Evolutionary conservation across 192 early-diverging fungal species (phyloP).

Genomic region (Backusella westeae): DNA sequence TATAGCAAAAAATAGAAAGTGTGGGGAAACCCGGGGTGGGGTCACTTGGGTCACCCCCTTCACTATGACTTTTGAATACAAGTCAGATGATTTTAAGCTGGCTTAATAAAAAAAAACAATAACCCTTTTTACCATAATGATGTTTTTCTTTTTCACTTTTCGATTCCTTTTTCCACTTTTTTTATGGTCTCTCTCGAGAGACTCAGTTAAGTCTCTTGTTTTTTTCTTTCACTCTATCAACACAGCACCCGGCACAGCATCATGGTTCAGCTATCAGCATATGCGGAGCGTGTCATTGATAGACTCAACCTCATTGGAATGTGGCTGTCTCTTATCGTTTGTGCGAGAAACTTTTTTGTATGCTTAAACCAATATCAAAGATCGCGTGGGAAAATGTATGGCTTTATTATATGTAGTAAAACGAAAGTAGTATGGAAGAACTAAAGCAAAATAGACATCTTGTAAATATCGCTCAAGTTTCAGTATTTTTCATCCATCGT

Average conservation of each 20-base stretch:
- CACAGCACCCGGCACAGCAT: neutral
- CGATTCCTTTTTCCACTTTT: neutral
- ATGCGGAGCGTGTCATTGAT: constrained; percentile 29
- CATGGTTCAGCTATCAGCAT: constrained; percentile 28
- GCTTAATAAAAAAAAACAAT: neutral
- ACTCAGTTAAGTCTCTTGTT: neutral
- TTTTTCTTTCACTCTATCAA: neutral
- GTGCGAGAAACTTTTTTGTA: constrained; percentile 25
- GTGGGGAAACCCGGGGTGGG: neutral
- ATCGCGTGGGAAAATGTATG: constrained; percentile 30
- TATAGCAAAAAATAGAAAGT: neutral
- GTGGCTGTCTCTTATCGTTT: constrained; percentile 29
- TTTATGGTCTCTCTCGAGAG: neutral
- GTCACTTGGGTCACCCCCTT: neutral
- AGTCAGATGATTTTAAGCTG: neutral
- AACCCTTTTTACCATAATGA: neutral
- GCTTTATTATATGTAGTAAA: neutral
- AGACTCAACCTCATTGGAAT: constrained; percentile 33
- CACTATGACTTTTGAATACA: neutral
- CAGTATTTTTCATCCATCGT: constrained; percentile 22
- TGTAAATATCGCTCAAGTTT: constrained; percentile 31
- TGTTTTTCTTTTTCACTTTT: constrained; percentile 1
- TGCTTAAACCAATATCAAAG: constrained; percentile 28
- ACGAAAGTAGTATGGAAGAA: neutral
- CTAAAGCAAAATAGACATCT: constrained; percentile 20